Evolutionary conservation across 495 filamentous ascomycete species (phyloP).

Genomic region (Xylaria longipes): DNA sequence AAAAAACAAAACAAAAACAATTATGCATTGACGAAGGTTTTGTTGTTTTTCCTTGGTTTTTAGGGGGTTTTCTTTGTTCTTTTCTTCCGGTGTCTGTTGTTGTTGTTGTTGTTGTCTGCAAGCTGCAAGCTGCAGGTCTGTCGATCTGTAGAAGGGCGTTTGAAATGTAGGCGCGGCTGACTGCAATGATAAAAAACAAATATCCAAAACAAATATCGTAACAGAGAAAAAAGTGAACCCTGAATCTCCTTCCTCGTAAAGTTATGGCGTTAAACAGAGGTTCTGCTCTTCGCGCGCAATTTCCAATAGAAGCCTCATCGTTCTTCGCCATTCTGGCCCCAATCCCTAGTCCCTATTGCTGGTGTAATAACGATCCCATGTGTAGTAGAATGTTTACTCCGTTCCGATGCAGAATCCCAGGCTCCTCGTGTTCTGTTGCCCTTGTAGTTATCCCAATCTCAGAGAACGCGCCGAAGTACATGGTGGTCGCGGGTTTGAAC

Average conservation of each 20-base stretch:
- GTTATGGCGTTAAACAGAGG: background rate
- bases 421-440: conserved; percentile 12
- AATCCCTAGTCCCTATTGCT: background rate
- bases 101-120: background rate
- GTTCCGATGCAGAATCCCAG: conserved; percentile 22
- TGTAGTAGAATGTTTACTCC: conserved; percentile 21
- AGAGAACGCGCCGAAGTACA: conserved; percentile 16
- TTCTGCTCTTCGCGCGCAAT: conserved; percentile 2
- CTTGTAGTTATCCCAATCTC: conserved; percentile 12
- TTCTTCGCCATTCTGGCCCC: background rate
- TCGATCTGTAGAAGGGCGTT: background rate
- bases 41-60: background rate
- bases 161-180: background rate
- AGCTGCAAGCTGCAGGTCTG: conserved; percentile 9
- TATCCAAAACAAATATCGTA: background rate
- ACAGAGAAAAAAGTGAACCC: background rate
- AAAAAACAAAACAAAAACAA: background rate
- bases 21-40: background rate
- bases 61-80: background rate
- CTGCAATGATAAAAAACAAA: background rate
- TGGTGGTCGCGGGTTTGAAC: conserved; percentile 1
- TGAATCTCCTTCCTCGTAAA: background rate
- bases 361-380: conserved; percentile 7
- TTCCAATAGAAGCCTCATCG: conserved; percentile 3
- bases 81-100: background rate